phyloP scores from a whole-genome alignment of 2,329 filamentous ascomycete genomes.

The Cercospora zeina region DNA sequence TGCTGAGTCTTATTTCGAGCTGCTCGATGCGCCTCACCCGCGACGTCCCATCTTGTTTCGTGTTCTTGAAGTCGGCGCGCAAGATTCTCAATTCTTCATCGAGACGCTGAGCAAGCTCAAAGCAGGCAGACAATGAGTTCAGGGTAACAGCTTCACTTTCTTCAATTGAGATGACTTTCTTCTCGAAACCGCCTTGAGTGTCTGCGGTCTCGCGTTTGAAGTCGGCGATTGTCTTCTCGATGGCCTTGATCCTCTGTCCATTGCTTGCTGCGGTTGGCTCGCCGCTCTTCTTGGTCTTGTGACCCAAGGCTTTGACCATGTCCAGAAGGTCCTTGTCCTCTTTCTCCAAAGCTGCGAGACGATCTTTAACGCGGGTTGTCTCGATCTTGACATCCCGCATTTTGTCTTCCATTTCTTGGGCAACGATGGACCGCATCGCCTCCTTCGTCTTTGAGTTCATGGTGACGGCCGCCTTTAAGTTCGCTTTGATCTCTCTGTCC shows the following conservation, averaged over 20 bases:
- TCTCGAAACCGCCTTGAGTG: not conserved
- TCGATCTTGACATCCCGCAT: not conserved
- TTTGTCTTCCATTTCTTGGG: not conserved
- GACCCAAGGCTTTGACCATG: not conserved
- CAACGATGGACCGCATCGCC: not conserved
- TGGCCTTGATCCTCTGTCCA: not conserved
- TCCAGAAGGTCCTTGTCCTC: not conserved
- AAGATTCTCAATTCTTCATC: not conserved
- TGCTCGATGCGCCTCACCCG: not conserved
- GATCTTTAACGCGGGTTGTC: not conserved
- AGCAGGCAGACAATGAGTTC: no score
- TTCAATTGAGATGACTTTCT: not conserved
- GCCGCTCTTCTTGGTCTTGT: not conserved
- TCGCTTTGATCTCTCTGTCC: not conserved
- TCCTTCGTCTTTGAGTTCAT: not conserved
- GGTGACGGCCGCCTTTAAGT: not conserved
- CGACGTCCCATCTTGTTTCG: not conserved
- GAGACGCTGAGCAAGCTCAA: not conserved
- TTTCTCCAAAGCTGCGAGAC: not conserved
- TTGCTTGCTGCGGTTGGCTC: not conserved
- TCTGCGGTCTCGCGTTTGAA: not conserved
- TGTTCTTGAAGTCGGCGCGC: not conserved
- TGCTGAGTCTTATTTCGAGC: no score
- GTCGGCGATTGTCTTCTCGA: not conserved
- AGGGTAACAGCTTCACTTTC: not conserved